These are phyloP conservation scores for Suillus weaverae DNA, from an alignment of 768 basidiomycete genomes.

Conservation along the genomic window DNA sequence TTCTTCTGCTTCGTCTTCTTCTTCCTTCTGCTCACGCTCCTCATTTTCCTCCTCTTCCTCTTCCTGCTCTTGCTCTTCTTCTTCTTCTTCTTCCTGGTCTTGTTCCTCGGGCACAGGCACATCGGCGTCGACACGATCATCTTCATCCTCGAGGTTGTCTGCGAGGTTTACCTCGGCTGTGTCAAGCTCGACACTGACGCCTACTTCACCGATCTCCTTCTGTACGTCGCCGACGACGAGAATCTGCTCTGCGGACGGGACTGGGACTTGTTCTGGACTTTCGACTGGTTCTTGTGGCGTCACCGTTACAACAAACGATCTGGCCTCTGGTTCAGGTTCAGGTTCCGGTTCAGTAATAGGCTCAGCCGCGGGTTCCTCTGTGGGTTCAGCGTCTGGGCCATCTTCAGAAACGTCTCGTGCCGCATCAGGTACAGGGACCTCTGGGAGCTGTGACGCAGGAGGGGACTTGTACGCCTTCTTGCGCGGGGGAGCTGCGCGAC, in stretches of 20 bases:
- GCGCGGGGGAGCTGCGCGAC: constrained; percentile 73
- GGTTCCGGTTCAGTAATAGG: not conserved
- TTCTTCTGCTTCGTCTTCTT: constrained; percentile 49
- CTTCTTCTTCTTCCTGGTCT: constrained; percentile 14
- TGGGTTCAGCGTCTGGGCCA: not conserved
- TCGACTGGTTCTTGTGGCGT: constrained; percentile 4
- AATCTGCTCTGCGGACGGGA: constrained; percentile 4
- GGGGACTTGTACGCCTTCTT: constrained; percentile 59
- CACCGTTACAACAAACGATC: constrained; percentile 8
- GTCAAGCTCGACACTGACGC: constrained; percentile 7
- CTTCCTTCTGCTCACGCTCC: constrained; percentile 5
- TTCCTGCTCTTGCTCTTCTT: constrained; percentile 13
- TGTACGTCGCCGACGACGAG: constrained; percentile 14
- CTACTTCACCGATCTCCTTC: constrained; percentile 13
- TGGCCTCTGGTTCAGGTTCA: not conserved
- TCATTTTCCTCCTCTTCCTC: constrained; percentile 11
- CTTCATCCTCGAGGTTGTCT: constrained; percentile 17
- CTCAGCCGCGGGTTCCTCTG: not conserved
- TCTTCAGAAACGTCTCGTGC: constrained; percentile 4
- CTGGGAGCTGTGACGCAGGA: constrained; percentile 32
- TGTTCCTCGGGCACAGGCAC: constrained; percentile 9
- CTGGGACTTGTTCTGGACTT: constrained; percentile 6
- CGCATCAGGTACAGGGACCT: constrained; percentile 25
- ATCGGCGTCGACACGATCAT: constrained; percentile 11
- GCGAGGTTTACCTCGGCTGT: constrained; percentile 12